These are phyloP conservation scores for Aspergillus sp. DNA, from an alignment of 2,329 filamentous ascomycete species.

Conservation along the genomic window DNA sequence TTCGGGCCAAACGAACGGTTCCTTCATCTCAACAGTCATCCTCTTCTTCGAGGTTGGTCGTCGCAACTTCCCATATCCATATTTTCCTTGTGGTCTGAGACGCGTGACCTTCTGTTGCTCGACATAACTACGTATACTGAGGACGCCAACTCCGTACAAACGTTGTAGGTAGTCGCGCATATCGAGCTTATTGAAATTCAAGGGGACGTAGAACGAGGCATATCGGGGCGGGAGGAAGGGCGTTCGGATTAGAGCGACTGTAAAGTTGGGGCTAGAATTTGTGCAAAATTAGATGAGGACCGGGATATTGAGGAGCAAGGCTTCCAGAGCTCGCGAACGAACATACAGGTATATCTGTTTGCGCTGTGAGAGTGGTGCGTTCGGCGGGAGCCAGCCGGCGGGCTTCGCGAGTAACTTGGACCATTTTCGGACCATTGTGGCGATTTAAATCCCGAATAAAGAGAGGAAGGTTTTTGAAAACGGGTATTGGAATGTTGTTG, in stretches of 20 bases:
- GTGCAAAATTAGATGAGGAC: neutral
- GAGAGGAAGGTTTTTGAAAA: neutral
- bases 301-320: neutral
- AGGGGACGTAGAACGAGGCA: conserved; percentile 86
- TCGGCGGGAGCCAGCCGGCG: conserved; percentile 25
- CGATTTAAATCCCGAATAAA: neutral
- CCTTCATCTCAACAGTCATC: conserved; percentile 88
- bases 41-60: conserved; percentile 76
- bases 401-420: conserved; percentile 29
- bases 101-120: conserved; percentile 65
- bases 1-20: conserved; percentile 86
- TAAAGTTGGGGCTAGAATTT: conserved; percentile 70
- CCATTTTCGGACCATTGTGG: conserved; percentile 33
- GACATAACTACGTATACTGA: conserved; percentile 76
- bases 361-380: conserved; percentile 28
- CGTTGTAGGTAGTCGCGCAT: conserved; percentile 92
- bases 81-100: conserved; percentile 33
- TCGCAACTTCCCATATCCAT: conserved; percentile 59
- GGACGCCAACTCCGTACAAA: conserved; percentile 73
- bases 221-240: conserved; percentile 72
- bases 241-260: conserved; percentile 74
- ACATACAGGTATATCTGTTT: conserved; percentile 60
- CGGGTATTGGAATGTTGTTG: neutral
- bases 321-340: too few relatives aligned
- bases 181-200: conserved; percentile 94